Evolutionary conservation across 139 green algal genomes (phyloP), one percentile per base, ranked within the genome.

Genomic region (Picochlorum sp.): DNA sequence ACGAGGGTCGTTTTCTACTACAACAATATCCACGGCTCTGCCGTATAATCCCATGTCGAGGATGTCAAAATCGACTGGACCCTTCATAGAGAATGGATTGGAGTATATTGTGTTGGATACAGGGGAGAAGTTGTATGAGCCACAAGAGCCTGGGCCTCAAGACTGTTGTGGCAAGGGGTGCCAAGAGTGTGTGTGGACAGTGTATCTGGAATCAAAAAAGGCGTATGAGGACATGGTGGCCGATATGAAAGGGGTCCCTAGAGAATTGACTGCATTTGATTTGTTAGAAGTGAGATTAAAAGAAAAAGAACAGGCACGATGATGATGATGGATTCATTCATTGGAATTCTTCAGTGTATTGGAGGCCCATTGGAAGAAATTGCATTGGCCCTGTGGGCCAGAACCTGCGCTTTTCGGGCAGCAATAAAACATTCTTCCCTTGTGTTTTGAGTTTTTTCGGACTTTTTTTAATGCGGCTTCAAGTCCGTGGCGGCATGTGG

Each of bases 401-500:
- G 49, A 14, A 2, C 75, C 75, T 1, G 45, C 61, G 3, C 65
- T 45, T 2, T 62, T 57, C 1, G 46, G 37, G 20, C 75, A 82
- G 6, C 41, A 49, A 37, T 74, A 82, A 56, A 82, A 82, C 20
- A 54, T 68, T 5, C 75, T 45, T 3, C 72, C 72, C 72, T 78
- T 44, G 30, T 78, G 72, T 3, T 47, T 28, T 23, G 70, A 72
- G 8, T 37, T 20, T 50, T 87, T 87, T 52, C 83, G 83, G 13
- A 87, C 80, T 23, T 52, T 34, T 45, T 82, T 80, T 41, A 69
- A 52, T 56, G 69, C 80, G 1, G 68, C 80, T 6, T 65, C 10
- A 34, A 85, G 72, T 2, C 69, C 57, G 37, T 86, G 80, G 21
- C 37, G 4, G 41, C 79, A 85, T n/a, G 26, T 61, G 2, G 79